These are phyloP conservation scores for Rhizophagus sp. DNA, from an alignment of 192 early-diverging fungal species.

Conservation along the genomic window DNA sequence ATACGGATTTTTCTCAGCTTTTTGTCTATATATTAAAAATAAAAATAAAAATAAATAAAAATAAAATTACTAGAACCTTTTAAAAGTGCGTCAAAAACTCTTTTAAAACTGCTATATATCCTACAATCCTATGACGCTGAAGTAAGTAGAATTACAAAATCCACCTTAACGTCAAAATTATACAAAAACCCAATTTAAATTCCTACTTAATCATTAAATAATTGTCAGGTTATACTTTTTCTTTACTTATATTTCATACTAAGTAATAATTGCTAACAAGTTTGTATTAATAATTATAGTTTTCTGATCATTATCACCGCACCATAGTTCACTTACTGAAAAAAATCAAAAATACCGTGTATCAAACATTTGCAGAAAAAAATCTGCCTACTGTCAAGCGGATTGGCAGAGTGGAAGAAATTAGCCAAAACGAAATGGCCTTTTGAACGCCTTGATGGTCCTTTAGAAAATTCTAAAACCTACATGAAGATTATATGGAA, in stretches of 20 bases:
- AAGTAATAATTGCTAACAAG: too few species aligned
- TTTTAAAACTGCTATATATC: neutral
- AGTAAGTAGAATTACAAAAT: neutral
- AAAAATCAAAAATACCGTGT: too few species aligned
- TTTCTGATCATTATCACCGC: too few species aligned
- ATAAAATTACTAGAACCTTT: neutral
- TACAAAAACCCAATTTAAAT: neutral
- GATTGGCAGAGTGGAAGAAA: neutral
- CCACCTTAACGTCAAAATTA: neutral
- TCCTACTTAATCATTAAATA: neutral
- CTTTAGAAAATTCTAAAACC: neutral
- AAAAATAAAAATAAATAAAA: too few species aligned
- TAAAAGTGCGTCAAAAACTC: neutral
- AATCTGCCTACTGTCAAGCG: neutral
- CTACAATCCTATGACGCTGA: neutral
- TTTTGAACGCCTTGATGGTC: neutral
- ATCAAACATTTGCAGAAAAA: too few species aligned
- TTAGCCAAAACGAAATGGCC: neutral
- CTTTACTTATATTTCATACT: too few species aligned
- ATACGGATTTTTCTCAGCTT: too few species aligned
- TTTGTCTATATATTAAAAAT: too few species aligned
- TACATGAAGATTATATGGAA: too few species aligned
- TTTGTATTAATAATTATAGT: too few species aligned
- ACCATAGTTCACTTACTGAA: too few species aligned
- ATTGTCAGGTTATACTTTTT: constrained; percentile 39